Percentiles rank a stretch among this genome's conserved stretches.
phyloP scores from a whole-genome alignment of 2,329 filamentous ascomycete species.

The Calonectria crousiana region DNA sequence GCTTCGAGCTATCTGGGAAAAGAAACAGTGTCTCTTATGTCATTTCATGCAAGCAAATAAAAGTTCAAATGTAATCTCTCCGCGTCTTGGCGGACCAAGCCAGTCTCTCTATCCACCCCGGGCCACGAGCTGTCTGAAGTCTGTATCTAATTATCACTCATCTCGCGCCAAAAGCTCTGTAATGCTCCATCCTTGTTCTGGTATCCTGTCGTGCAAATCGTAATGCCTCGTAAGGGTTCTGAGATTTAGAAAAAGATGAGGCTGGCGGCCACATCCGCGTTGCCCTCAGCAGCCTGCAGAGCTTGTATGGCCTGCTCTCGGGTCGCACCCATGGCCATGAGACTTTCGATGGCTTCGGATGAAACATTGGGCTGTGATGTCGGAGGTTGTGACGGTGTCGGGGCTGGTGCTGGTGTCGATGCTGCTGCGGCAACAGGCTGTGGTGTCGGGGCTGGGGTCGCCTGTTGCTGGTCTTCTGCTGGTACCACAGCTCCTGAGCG shows the following conservation, averaged over 20 bases:
- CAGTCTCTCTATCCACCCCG: slow-evolving; percentile 38
- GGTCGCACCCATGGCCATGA: slow-evolving; percentile 83
- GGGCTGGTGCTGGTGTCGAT: slow-evolving; percentile 39
- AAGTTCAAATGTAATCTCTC: slow-evolving; percentile 26
- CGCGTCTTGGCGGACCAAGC: slow-evolving; percentile 24
- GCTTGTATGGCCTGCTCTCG: slow-evolving; percentile 83
- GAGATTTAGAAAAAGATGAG: slow-evolving; percentile 69
- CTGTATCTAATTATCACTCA: slow-evolving; percentile 40
- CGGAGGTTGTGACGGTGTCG: slow-evolving; percentile 43
- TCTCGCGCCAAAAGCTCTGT: slow-evolving; percentile 26
- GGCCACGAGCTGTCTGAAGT: slow-evolving; percentile 22
- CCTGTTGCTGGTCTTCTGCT: slow-evolving; percentile 36
- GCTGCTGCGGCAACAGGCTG: slow-evolving; percentile 35
- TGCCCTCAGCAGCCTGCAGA: slow-evolving; percentile 84
- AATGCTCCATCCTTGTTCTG: slow-evolving; percentile 14
- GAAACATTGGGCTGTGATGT: slow-evolving; percentile 54
- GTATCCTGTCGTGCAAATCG: slow-evolving; percentile 26
- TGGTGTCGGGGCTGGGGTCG: slow-evolving; percentile 38
- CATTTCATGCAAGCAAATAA: slow-evolving; percentile 27
- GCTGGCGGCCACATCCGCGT: slow-evolving; percentile 89
- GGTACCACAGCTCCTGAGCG: slow-evolving; percentile 79
- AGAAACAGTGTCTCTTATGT: slow-evolving; percentile 20
- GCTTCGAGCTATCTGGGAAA: slow-evolving; percentile 25
- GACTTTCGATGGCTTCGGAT: slow-evolving; percentile 78
- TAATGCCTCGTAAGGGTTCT: slow-evolving; percentile 22